Conservation (phyloP, 108 stramenopile species). For the Aurantiochytrium sp. region DNA sequence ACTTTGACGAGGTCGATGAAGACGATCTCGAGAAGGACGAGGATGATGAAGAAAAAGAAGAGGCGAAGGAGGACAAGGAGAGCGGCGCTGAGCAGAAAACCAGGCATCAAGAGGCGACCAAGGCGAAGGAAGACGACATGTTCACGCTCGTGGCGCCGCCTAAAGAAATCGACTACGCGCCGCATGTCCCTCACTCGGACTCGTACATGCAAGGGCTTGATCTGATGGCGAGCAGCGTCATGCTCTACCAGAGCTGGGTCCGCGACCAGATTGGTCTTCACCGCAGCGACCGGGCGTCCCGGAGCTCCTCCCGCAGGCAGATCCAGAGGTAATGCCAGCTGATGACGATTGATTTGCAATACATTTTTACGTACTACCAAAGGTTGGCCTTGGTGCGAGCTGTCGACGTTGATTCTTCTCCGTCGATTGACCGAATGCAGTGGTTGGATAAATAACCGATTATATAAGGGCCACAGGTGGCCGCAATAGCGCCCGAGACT, state of each 20-base stretch:
- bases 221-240: neutral
- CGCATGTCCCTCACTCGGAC: neutral
- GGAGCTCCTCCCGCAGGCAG: neutral
- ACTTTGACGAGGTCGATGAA: neutral
- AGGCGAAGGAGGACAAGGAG: too few species aligned
- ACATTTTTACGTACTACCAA: too few species aligned
- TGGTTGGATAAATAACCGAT: too few species aligned
- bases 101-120: too few species aligned
- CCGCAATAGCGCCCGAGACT: too few species aligned
- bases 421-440: too few species aligned
- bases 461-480: too few species aligned
- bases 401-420: too few species aligned
- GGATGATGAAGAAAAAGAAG: too few species aligned
- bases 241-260: neutral
- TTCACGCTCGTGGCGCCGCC: neutral
- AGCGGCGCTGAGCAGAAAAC: too few species aligned
- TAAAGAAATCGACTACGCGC: neutral
- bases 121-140: neutral
- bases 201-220: neutral
- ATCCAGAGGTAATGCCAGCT: neutral
- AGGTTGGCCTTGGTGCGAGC: too few species aligned
- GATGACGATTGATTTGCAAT: neutral
- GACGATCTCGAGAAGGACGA: neutral
- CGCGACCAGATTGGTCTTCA: constrained; percentile 11
- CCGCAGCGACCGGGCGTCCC: neutral